Percentiles rank a stretch among this genome's conserved stretches.
phyloP scores from a whole-genome alignment of 1,284 basidiomycete species.

The Porodaedalea pini region DNA sequence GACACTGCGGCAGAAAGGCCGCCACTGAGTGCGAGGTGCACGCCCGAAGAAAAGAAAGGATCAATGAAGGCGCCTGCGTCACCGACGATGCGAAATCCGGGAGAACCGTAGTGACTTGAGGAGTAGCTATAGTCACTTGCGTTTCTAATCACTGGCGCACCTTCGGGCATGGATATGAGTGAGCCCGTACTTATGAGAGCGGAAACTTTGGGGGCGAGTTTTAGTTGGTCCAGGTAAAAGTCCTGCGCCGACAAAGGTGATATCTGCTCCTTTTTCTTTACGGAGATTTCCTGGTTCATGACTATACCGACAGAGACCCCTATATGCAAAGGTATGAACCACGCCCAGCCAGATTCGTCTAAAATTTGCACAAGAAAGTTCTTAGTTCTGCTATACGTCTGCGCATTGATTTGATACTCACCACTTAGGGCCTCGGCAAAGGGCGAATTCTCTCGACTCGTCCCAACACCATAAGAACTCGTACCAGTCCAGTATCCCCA shows the following conservation, averaged over 20 bases:
- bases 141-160: conserved; percentile 37
- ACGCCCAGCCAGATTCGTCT: conserved; percentile 72
- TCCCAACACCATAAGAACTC: conserved; percentile 51
- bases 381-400: not conserved
- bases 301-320: conserved; percentile 71
- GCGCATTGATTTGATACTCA: not conserved
- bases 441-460: conserved; percentile 49
- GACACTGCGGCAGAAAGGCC: conserved; percentile 53
- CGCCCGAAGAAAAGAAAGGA: conserved; percentile 68
- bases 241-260: conserved; percentile 24
- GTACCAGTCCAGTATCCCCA: conserved; percentile 71
- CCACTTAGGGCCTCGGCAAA: conserved; percentile 61
- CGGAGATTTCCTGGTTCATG: conserved; percentile 54
- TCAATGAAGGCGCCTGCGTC: conserved; percentile 76
- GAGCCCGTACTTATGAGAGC: conserved; percentile 38
- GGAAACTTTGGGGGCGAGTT: conserved; percentile 47
- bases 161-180: not conserved
- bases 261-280: conserved; percentile 28
- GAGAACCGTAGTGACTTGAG: conserved; percentile 57
- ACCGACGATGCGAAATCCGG: conserved; percentile 58
- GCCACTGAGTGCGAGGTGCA: conserved; percentile 64
- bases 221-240: conserved; percentile 39
- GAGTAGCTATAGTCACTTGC: conserved; percentile 70
- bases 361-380: conserved; percentile 21
- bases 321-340: conserved; percentile 73